phyloP scores from a whole-genome alignment of 2,329 filamentous ascomycete genomes.

The Scedosporium apiospermum region DNA sequence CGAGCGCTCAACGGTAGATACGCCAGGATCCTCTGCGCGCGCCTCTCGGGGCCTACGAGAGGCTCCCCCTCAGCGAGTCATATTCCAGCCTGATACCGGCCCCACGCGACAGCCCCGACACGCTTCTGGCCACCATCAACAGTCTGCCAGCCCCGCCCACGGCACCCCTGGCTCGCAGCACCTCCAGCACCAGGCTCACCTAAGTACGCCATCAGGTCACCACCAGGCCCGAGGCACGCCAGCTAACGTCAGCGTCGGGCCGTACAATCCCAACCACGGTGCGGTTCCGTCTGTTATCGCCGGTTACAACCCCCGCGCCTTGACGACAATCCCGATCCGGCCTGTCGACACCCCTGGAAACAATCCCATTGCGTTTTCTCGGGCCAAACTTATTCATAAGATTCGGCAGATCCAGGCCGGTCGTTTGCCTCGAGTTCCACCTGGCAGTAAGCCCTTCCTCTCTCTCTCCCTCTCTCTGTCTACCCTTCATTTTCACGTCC shows the following conservation, averaged over 20 bases:
- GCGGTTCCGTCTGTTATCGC: slow-evolving; percentile 22
- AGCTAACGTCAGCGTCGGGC: slow-evolving; percentile 20
- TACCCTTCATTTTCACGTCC: neutral
- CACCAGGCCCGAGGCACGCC: slow-evolving; percentile 15
- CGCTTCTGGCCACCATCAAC: slow-evolving; percentile 33
- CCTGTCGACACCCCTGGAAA: slow-evolving; percentile 68
- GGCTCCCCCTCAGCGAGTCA: slow-evolving; percentile 73
- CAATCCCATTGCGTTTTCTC: slow-evolving; percentile 58
- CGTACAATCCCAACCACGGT: slow-evolving; percentile 44
- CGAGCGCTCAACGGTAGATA: slow-evolving; percentile 40
- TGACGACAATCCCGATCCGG: slow-evolving; percentile 39
- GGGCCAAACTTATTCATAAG: slow-evolving; percentile 18
- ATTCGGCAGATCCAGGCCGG: slow-evolving; percentile 30
- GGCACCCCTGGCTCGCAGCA: slow-evolving; percentile 40
- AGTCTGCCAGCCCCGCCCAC: slow-evolving; percentile 29
- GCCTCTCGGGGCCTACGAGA: slow-evolving; percentile 62
- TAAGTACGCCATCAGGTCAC: slow-evolving; percentile 12
- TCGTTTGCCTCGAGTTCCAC: slow-evolving; percentile 39
- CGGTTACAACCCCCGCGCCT: slow-evolving; percentile 48
- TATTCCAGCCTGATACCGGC: slow-evolving; percentile 74
- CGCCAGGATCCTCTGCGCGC: slow-evolving; percentile 42
- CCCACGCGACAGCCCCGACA: slow-evolving; percentile 51
- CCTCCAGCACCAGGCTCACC: slow-evolving; percentile 1
- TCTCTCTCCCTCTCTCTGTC: neutral
- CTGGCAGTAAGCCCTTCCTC: slow-evolving; percentile 46